Evolutionary conservation across 1,284 basidiomycete genomes (phyloP).

Genomic region (Ustilago vetiveriae): DNA sequence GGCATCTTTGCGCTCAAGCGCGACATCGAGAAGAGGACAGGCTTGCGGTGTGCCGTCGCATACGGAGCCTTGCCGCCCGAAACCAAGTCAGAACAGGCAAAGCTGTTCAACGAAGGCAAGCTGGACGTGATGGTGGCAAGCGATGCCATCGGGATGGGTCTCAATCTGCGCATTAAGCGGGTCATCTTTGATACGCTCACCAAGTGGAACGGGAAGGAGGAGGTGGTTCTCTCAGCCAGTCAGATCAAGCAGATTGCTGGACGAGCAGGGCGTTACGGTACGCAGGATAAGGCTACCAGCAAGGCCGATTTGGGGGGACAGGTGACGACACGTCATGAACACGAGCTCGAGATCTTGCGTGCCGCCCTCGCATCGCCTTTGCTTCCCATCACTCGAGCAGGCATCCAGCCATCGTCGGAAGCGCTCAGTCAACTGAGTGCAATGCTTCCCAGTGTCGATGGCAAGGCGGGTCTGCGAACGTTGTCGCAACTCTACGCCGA

Average conservation of each 20-base stretch:
- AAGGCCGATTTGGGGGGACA: conserved; percentile 51
- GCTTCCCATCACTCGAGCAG: conserved; percentile 69
- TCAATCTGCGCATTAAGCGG: conserved; percentile 93
- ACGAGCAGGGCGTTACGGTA: conserved; percentile 89
- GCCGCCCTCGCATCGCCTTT: conserved; percentile 70
- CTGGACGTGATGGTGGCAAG: conserved; percentile 88
- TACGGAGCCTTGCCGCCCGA: conserved; percentile 91
- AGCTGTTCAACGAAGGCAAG: conserved; percentile 84
- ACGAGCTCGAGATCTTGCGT: conserved; percentile 76
- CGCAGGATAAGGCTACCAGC: conserved; percentile 69
- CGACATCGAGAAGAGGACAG: conserved; percentile 76
- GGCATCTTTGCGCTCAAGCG: conserved; percentile 83
- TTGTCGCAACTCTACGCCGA: conserved; percentile 70
- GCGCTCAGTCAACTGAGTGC: conserved; percentile 67
- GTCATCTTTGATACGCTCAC: conserved; percentile 81
- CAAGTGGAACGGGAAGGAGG: conserved; percentile 77
- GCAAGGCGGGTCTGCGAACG: conserved; percentile 48
- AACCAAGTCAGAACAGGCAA: conserved; percentile 85
- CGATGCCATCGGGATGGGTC: conserved; percentile 93
- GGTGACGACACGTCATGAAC: conserved; percentile 75
- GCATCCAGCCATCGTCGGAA: conserved; percentile 66
- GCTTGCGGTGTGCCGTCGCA: conserved; percentile 83
- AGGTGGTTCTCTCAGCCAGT: conserved; percentile 75
- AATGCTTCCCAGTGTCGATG: conserved; percentile 67
- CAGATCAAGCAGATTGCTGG: conserved; percentile 97